Evolutionary conservation across 768 basidiomycete species (phyloP).

Genomic region (Thelephora ganbajun): DNA sequence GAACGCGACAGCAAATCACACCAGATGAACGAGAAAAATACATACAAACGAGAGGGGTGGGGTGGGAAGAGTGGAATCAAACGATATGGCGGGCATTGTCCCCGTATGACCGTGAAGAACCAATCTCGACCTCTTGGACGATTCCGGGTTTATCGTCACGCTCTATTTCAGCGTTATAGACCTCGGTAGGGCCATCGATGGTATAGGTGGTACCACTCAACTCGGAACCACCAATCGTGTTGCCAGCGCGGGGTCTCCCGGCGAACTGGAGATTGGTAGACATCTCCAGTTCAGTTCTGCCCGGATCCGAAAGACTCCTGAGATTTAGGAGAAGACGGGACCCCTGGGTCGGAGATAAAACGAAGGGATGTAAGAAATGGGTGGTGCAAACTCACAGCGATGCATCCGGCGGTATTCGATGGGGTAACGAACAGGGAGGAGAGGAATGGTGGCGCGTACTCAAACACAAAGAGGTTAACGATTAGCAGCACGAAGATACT

Average conservation of each 20-base stretch:
- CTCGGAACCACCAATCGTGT: not conserved
- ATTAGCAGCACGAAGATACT: conserved; percentile 5
- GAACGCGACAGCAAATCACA: too few relatives aligned
- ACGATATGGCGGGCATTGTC: too few relatives aligned
- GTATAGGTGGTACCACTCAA: not conserved
- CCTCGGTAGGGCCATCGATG: not conserved
- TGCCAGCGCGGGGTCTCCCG: not conserved
- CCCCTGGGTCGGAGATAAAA: conserved; percentile 2
- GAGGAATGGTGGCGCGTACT: conserved; percentile 5
- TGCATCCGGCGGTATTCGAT: conserved; percentile 6
- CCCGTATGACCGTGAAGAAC: too few relatives aligned
- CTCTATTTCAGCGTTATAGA: too few relatives aligned
- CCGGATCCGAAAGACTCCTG: not conserved
- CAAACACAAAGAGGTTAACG: conserved; percentile 7
- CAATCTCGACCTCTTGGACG: too few relatives aligned
- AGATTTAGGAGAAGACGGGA: conserved; percentile 6
- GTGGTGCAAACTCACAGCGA: conserved; percentile 2
- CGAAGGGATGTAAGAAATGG: not conserved
- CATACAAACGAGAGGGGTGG: too few relatives aligned
- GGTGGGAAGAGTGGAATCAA: too few relatives aligned
- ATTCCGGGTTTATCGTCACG: too few relatives aligned
- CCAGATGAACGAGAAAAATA: too few relatives aligned
- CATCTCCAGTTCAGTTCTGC: not conserved
- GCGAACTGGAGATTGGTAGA: not conserved
- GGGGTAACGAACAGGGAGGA: conserved; percentile 4